Evolutionary conservation across 2,329 filamentous ascomycete species (phyloP), one percentile per base, ranked within the genome.

Genomic region (Fusarium succisae): DNA sequence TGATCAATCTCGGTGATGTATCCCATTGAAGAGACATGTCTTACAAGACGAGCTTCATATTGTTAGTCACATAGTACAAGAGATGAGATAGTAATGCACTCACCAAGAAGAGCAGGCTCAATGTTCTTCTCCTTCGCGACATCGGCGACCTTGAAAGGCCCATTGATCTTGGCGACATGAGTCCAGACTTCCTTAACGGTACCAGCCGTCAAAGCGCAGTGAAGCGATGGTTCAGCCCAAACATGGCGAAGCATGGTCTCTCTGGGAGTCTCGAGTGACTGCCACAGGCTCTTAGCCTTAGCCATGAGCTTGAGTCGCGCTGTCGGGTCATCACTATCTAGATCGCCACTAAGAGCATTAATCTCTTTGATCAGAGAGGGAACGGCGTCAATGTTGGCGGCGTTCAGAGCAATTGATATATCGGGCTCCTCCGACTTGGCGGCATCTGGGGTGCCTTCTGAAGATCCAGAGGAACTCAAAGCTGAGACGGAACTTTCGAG

Each of bases 181-280:
- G 66, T 69, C 79, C 81, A 85, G 15, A 85, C 74, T 8, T 83
- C 82, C n/a, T 76, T 75, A 9, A 84, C 80, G 1, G 81, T 77
- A 26, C 82, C 82, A 10, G 76, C 69, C n/a, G 70, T 78, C 45
- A 83, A 59, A 7, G 76, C 79, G 12, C 75, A 70, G 11, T 78
- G 56, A 5, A 74, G 73, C 22, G 73, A 75, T 14, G 79, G 74
- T 75, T 87, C 81, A 0, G 83, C 84, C 84, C 85, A 87, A 69
- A 77, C 80, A 50, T 87, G 84, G 62, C 83, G 80, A 60, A 87
- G 81, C 80, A 87, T 86, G 0, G 85, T 84, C 77, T 88, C 86
- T 12, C 85, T 80, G 0, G 86, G 86, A 1, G 84, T 86, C 72
- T 87, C 85, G 1, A 85, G 77, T 0, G 83, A 80, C 35, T 79